Percentiles rank a stretch among this genome's conserved stretches.
Evolutionary conservation across 768 basidiomycete genomes (phyloP).

Genomic region (Pleurotus djamor): DNA sequence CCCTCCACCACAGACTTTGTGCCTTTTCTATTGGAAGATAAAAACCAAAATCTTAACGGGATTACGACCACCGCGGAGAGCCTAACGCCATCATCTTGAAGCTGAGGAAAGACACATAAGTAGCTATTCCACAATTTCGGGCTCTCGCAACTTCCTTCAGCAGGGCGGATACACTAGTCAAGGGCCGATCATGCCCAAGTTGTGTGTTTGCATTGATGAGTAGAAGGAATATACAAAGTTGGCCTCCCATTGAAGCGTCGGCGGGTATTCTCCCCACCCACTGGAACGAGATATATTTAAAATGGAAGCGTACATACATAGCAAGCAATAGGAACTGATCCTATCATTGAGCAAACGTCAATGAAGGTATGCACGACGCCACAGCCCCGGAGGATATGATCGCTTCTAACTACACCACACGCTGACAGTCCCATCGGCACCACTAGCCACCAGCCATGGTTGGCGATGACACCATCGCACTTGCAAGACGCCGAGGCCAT

Average conservation of each 20-base stretch:
- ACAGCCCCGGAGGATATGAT: not conserved
- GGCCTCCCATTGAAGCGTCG: no score
- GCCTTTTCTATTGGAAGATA: not conserved
- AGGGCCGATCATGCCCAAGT: not conserved
- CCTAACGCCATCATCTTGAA: not conserved
- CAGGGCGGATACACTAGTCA: conserved; percentile 4
- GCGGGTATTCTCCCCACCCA: no score
- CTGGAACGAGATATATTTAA: no score
- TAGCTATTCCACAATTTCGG: no score
- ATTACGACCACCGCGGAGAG: conserved; percentile 7
- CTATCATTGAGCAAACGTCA: not conserved
- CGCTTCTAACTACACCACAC: conserved; percentile 81
- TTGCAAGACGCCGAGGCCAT: conserved; percentile 90
- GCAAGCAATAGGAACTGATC: not conserved
- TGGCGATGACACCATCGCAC: conserved; percentile 86
- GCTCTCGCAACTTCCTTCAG: not conserved
- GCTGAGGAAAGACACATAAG: no score
- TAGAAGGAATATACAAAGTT: not conserved
- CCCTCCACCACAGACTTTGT: not conserved
- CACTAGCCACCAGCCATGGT: conserved; percentile 92
- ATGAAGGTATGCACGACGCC: not conserved
- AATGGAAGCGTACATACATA: no score
- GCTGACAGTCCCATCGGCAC: conserved; percentile 85
- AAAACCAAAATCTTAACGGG: not conserved
- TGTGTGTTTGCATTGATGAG: not conserved